A percentile compares a stretch with the other conserved stretches of the same genome.
Conservation (phyloP, 805 yeast genomes). For the Candida adriatica region DNA sequence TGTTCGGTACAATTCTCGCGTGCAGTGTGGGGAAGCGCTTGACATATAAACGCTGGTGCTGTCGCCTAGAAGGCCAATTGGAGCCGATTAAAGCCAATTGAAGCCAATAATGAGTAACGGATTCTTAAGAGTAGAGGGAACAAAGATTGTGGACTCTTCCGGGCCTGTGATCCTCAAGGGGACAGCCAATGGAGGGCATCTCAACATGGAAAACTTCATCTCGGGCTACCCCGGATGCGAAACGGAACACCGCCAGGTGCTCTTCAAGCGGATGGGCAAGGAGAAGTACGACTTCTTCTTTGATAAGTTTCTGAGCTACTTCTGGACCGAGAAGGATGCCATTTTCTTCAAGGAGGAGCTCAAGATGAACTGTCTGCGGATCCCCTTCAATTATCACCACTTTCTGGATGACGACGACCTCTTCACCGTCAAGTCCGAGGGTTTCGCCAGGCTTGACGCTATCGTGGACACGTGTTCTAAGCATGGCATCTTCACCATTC, state of each 20-base stretch:
- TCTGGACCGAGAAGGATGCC: slow-evolving; percentile 43
- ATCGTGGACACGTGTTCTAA: slow-evolving; percentile 36
- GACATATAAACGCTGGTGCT: too few species aligned
- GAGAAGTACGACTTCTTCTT: slow-evolving; percentile 36
- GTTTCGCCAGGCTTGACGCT: slow-evolving; percentile 36
- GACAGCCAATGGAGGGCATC: slow-evolving; percentile 41
- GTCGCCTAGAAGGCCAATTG: too few species aligned
- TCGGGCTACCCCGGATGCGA: slow-evolving; percentile 50
- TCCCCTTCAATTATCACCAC: slow-evolving; percentile 45
- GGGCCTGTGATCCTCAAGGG: slow-evolving; percentile 40
- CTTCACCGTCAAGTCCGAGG: slow-evolving; percentile 33
- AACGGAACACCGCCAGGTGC: slow-evolving; percentile 38
- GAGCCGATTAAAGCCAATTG: too few species aligned
- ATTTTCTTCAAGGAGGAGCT: slow-evolving; percentile 28
- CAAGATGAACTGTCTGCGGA: slow-evolving; percentile 38
- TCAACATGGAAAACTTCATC: slow-evolving; percentile 50
- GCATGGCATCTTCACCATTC: slow-evolving; percentile 38
- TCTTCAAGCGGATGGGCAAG: slow-evolving; percentile 33
- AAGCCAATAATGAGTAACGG: slow-evolving; percentile 8
- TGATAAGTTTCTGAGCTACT: background rate
- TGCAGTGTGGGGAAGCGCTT: too few species aligned
- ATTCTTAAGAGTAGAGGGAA: slow-evolving; percentile 35
- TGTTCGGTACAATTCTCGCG: too few species aligned
- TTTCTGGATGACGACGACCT: slow-evolving; percentile 37
- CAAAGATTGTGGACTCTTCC: slow-evolving; percentile 39